Conservation (phyloP, 2,329 filamentous ascomycete species). For the Diaporthe citriasiana region DNA sequence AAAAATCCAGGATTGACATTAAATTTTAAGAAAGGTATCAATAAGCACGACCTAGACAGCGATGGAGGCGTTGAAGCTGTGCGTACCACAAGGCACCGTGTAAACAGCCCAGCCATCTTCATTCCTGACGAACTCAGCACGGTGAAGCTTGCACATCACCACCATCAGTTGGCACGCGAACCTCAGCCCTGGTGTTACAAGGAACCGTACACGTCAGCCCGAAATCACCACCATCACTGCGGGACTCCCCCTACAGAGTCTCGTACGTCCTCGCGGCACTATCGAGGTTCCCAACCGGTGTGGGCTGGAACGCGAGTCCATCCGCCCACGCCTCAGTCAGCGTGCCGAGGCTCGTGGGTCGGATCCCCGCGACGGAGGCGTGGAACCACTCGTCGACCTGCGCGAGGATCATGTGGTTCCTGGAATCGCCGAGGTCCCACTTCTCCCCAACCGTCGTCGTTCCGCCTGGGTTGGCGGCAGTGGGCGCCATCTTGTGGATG, state of each 20-base stretch:
- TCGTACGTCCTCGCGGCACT: not conserved
- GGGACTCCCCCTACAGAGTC: not conserved
- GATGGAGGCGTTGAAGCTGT: not conserved
- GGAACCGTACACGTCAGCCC: not conserved
- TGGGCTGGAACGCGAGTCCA: not conserved
- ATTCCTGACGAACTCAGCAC: not conserved
- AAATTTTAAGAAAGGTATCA: not conserved
- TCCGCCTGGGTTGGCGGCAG: not conserved
- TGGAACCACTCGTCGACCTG: constrained; percentile 41
- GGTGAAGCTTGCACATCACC: not conserved
- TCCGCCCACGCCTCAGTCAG: not conserved
- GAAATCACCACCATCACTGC: not conserved
- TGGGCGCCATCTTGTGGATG: constrained; percentile 33
- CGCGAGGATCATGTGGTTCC: constrained; percentile 41
- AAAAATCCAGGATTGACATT: not conserved
- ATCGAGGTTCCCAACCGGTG: not conserved
- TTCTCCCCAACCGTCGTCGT: constrained; percentile 35
- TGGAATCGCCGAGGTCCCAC: constrained; percentile 29
- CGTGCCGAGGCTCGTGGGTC: not conserved
- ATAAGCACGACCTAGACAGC: not conserved
- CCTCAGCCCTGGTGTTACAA: not conserved
- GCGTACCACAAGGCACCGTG: not conserved
- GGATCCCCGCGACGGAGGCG: constrained; percentile 33
- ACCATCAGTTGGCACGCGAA: not conserved
- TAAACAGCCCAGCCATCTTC: not conserved